Evolutionary conservation across 2,329 filamentous ascomycete species (phyloP).

Genomic region (Aureobasidium lini): DNA sequence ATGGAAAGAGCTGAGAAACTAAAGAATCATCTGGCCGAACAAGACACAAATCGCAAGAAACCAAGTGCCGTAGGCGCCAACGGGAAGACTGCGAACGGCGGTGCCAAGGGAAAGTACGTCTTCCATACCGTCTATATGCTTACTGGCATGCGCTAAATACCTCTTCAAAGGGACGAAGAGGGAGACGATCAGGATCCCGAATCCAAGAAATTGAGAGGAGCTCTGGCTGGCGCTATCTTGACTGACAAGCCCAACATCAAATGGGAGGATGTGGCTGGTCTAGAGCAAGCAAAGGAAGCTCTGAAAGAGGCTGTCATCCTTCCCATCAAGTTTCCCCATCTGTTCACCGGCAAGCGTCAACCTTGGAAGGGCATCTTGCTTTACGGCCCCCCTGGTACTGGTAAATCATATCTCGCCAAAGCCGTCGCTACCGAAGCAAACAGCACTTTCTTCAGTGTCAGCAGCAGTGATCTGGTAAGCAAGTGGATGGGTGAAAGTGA

Average conservation of each 20-base stretch:
- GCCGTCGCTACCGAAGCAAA: conserved; percentile 97
- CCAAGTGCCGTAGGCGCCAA: conserved; percentile 65
- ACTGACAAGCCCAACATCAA: conserved; percentile 93
- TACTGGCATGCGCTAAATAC: not conserved
- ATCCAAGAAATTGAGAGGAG: conserved; percentile 87
- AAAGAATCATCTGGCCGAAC: conserved; percentile 77
- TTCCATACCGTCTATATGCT: not conserved
- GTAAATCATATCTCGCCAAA: conserved; percentile 96
- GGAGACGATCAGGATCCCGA: conserved; percentile 75
- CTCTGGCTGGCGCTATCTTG: conserved; percentile 83
- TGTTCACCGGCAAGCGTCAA: conserved; percentile 92
- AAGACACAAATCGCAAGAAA: conserved; percentile 62
- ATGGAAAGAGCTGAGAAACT: conserved; percentile 98
- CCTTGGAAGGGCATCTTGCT: conserved; percentile 97
- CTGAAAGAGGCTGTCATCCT: conserved; percentile 96
- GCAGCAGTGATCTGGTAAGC: conserved; percentile 91
- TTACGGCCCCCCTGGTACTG: conserved; percentile 92
- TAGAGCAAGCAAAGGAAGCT: conserved; percentile 91
- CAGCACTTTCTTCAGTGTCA: conserved; percentile 98
- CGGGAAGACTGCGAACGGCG: conserved; percentile 56
- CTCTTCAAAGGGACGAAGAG: conserved; percentile 35
- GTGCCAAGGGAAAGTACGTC: conserved; percentile 52
- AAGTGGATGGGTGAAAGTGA: conserved; percentile 99
- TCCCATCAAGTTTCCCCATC: conserved; percentile 95
- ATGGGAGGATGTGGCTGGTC: conserved; percentile 95